Conservation (phyloP, 108 stramenopile genomes). For the Stephanodiscus triporus region DNA sequence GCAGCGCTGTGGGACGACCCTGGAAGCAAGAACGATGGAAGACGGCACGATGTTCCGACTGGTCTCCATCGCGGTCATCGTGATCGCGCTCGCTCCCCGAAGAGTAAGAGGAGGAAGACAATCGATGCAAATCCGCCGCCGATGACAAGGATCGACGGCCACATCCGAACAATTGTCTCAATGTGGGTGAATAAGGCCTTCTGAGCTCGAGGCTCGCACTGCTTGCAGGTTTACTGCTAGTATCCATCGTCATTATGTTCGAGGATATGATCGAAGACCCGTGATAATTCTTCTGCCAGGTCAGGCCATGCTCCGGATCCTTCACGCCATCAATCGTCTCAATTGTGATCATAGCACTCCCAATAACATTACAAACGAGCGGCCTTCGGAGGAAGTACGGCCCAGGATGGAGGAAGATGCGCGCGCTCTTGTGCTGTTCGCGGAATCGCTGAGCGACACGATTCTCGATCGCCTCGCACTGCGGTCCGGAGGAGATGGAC, state of each 20-base stretch:
- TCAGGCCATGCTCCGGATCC: conserved; percentile 32
- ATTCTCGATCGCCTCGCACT: conserved; percentile 10
- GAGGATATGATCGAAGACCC: not conserved
- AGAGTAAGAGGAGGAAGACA: not conserved
- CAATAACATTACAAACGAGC: conserved; percentile 52
- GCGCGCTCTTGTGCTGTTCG: conserved; percentile 30
- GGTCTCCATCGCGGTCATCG: not conserved
- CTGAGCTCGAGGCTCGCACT: conserved; percentile 1
- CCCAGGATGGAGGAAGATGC: conserved; percentile 67
- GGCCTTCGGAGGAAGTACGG: conserved; percentile 57
- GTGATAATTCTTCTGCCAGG: conserved; percentile 34
- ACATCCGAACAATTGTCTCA: conserved; percentile 32
- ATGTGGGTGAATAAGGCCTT: conserved; percentile 29
- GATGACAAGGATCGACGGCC: conserved; percentile 8
- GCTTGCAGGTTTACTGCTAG: not conserved
- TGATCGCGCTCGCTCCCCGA: not conserved
- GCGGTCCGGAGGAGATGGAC: conserved; percentile 25
- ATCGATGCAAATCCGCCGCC: not conserved
- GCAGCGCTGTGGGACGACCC: conserved; percentile 46
- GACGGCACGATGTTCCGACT: conserved; percentile 15
- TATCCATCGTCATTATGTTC: not conserved
- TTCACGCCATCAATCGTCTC: conserved; percentile 58
- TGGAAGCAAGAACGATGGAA: conserved; percentile 23
- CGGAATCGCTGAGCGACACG: conserved; percentile 29
- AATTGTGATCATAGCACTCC: conserved; percentile 46